phyloP scores from a whole-genome alignment of 495 filamentous ascomycete genomes.

The Pseudevernia furfuracea region DNA sequence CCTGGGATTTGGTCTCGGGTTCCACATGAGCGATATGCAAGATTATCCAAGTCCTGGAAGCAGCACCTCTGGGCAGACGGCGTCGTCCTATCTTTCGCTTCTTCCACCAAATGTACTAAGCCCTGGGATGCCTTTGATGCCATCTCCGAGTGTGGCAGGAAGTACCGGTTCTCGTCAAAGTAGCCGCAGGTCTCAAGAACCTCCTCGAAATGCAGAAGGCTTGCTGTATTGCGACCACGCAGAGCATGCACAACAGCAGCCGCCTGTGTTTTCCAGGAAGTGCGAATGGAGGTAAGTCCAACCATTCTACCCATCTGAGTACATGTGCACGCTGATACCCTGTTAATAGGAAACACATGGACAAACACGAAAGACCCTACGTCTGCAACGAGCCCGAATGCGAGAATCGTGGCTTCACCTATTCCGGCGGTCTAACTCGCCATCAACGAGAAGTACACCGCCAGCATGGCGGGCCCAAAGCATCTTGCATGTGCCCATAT shows the following conservation, averaged over 20 bases:
- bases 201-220: constrained; percentile 56
- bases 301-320: constrained; percentile 5
- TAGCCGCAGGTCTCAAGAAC: constrained; percentile 44
- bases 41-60: constrained; percentile 27
- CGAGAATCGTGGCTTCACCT: constrained; percentile 89
- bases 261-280: constrained; percentile 63
- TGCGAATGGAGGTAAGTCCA: constrained; percentile 85
- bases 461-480: constrained; percentile 75
- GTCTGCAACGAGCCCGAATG: constrained; percentile 68
- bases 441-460: constrained; percentile 90
- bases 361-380: constrained; percentile 91
- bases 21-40: constrained; percentile 18
- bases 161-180: constrained; percentile 38
- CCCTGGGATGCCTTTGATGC: constrained; percentile 40
- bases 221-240: constrained; percentile 61
- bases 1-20: constrained; percentile 14
- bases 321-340: constrained; percentile 16
- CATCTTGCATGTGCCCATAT: constrained; percentile 74
- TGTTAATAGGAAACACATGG: constrained; percentile 78
- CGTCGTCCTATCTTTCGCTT: constrained; percentile 22
- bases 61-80: constrained; percentile 21
- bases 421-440: constrained; percentile 76
- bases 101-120: constrained; percentile 17
- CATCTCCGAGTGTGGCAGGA: constrained; percentile 35
- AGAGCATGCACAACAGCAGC: constrained; percentile 47